Evolutionary conservation across 2,329 filamentous ascomycete genomes (phyloP), one percentile per base, ranked within the genome.

Genomic region (Rosellinia necatrix): DNA sequence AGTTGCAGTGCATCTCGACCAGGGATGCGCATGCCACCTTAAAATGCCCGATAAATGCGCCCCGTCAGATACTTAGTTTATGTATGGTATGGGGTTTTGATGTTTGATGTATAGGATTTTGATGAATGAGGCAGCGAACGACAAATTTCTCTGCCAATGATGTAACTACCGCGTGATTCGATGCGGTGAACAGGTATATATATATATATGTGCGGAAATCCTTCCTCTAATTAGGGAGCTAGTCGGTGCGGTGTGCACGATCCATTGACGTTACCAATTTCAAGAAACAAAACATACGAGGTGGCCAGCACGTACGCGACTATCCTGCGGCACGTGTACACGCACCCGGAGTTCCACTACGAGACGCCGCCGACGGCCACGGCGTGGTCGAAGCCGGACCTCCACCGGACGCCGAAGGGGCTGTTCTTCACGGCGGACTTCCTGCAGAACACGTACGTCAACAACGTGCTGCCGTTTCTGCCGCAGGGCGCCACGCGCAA

Each of bases 391-490:
- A 66, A 64, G 49, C 43, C 63, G 6, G 66, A 70, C 37, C 30
- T 41, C 19, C 35, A 57, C 2, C 32, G 43, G 5, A 70, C 68
- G 4, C 62, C 60, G 1, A 15, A 9, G 17, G 63, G 61, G 12
- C 60, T 71, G 3, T 58, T 64, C 44, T 66, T 62, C 59, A 56
- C 63, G n/a, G 37, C 65, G 44, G 68, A 70, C 24, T 71, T 70
- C 56, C 51, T 68, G 9, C 66, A 71, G 58, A 63, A 44, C 9
- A 71, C 68, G 4, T 70, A 71, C 56, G 22, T 67, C 52, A 56
- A 68, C 8, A 53, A 61, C 54, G 61, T 70, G 8, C 19, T 70
- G 22, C 69, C 67, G 7, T 67, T 65, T 49, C 63, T 71, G 19
- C 69, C 69, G 1, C 15, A 53, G 13, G 68, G 63, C n/a, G 65